Evolutionary conservation across 768 basidiomycete species (phyloP), one percentile per base, ranked within the genome.

Genomic region (Lentinula lateritia): DNA sequence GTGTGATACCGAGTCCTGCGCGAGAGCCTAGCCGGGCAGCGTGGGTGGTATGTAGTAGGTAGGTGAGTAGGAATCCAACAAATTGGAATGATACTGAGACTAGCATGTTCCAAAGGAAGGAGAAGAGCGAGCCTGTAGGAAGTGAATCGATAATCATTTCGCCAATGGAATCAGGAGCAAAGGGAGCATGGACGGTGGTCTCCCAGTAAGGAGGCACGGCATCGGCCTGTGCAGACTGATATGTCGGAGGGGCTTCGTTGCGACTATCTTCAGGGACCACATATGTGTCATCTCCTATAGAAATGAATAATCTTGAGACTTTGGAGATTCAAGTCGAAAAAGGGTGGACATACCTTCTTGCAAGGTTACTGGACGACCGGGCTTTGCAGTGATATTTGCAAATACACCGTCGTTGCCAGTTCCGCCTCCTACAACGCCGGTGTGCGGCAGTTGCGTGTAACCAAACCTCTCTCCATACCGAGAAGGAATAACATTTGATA

Each of bases 171-270:
- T 84, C 82, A 15, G 87, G 77, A 15, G 85, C 73, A 64, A 84
- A 87, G 8, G 95, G 94, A 6, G 95, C 88, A 71, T 98, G 92
- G n/a, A 98, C 85, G 2, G 93, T 95, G 1, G 93, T 97, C 66
- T 98, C 96, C 87, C 94, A 98, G 74, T 99, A 99, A 1, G 95
- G 92, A 4, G 97, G 97, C 6, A 94, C 95, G n/a, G 93, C 87
- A 73, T 99, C 97, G 15, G 91, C 87, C 70, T 95, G 88, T 9
- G 97, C 97, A 35, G 86, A 81, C 13, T 92, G 88, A 72, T 99
- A 98, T 7, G 95, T 90, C 1, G 97, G 97, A 5, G 95, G 94
- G 0, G 88, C 86, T 61, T 95, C 89, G 61, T 89, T 85, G 66
- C 90, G 84, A 6, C 84, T 74, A 54, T 93, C 90, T 72, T 98